Evolutionary conservation across 805 yeast species (phyloP).

Genomic region (Metschnikowia baotianmanensis): DNA sequence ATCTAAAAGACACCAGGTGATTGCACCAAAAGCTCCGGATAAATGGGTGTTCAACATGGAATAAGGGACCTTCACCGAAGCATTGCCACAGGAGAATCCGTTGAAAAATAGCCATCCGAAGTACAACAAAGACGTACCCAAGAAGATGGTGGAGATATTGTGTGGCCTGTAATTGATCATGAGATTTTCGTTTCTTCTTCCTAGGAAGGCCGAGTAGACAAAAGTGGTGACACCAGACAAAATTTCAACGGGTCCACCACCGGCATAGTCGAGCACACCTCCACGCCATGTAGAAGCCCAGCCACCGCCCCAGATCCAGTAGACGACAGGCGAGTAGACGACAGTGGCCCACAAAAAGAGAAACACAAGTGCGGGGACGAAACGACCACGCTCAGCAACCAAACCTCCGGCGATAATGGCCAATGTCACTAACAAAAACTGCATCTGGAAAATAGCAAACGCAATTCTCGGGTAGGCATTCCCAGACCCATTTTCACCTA

Average conservation of each 20-base stretch:
- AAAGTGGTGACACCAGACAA: slow-evolving; percentile 89
- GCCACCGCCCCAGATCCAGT: slow-evolving; percentile 95
- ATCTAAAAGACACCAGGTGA: slow-evolving; percentile 90
- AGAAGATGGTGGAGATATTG: slow-evolving; percentile 84
- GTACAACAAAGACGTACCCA: slow-evolving; percentile 86
- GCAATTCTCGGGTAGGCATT: slow-evolving; percentile 75
- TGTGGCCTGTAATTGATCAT: slow-evolving; percentile 92
- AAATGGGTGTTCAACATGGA: slow-evolving; percentile 91
- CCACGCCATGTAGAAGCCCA: slow-evolving; percentile 79
- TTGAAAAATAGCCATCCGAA: slow-evolving; percentile 97
- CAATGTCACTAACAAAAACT: slow-evolving; percentile 87
- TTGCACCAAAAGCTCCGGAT: slow-evolving; percentile 86
- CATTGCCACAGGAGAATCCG: slow-evolving; percentile 83
- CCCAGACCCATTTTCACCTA: slow-evolving; percentile 39
- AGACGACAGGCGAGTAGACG: slow-evolving; percentile 92
- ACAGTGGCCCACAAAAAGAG: slow-evolving; percentile 85
- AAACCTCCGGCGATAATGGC: slow-evolving; percentile 91
- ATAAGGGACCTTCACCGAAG: slow-evolving; percentile 79
- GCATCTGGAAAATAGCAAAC: slow-evolving; percentile 83
- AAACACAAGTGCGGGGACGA: slow-evolving; percentile 80
- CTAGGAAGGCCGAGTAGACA: slow-evolving; percentile 76
- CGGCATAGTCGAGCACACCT: slow-evolving; percentile 95
- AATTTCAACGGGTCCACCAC: slow-evolving; percentile 97
- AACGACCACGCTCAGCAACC: slow-evolving; percentile 84
- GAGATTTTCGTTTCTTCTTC: slow-evolving; percentile 71